Evolutionary conservation across 2,329 filamentous ascomycete species (phyloP).

Genomic region (Trichocomaceae sp.): DNA sequence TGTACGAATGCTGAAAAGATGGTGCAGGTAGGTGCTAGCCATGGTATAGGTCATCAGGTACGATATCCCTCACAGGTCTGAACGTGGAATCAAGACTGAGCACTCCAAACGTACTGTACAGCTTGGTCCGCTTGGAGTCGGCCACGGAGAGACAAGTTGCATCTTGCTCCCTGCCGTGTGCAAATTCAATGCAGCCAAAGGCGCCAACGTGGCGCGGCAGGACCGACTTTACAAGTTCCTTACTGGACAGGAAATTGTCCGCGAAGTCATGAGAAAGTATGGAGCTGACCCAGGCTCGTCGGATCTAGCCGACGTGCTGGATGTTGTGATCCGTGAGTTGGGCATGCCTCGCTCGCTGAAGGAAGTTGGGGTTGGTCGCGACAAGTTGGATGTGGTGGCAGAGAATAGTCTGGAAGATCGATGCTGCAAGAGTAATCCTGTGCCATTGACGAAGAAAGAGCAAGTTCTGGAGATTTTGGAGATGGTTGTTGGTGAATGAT

Average conservation of each 20-base stretch:
- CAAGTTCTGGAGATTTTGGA: conserved; percentile 50
- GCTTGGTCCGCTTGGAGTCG: conserved; percentile 50
- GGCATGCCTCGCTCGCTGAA: conserved; percentile 50
- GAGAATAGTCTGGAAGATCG: conserved; percentile 46
- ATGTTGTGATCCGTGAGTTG: conserved; percentile 45
- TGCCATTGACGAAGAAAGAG: conserved; percentile 41
- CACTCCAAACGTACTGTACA: conserved; percentile 12
- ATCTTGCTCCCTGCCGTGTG: conserved; percentile 51
- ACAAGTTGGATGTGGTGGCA: conserved; percentile 45
- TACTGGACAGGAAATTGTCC: conserved; percentile 32
- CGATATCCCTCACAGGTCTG: background rate
- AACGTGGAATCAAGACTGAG: too few relatives aligned
- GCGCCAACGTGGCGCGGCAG: conserved; percentile 41
- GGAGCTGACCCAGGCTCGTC: conserved; percentile 21
- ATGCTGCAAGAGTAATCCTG: conserved; percentile 47
- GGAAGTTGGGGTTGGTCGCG: conserved; percentile 46
- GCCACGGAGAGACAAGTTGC: conserved; percentile 56
- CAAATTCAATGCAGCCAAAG: conserved; percentile 47
- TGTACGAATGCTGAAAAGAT: conserved; percentile 27
- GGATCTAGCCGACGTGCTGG: conserved; percentile 49
- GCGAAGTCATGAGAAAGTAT: conserved; percentile 29
- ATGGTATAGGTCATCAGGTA: conserved; percentile 49
- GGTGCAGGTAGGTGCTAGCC: conserved; percentile 44
- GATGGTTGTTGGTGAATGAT: conserved; percentile 25
- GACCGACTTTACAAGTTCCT: conserved; percentile 35